Evolutionary conservation across 805 yeast species (phyloP).

Genomic region (Candida berthetii): DNA sequence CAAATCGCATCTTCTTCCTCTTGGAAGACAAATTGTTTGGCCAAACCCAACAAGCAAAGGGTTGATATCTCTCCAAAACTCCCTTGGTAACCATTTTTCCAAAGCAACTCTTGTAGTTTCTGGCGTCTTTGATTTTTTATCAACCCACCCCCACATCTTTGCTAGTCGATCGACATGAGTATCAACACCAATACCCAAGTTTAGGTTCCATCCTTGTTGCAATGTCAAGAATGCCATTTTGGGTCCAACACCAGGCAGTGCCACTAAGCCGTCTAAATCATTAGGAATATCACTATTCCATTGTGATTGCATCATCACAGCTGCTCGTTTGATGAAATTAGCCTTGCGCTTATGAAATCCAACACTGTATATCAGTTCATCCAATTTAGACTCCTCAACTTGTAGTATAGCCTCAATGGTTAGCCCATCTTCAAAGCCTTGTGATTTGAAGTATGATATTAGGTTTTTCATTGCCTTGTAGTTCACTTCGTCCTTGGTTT

Average conservation of each 20-base stretch:
- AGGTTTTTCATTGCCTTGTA: slow-evolving; percentile 62
- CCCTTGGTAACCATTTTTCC: slow-evolving; percentile 68
- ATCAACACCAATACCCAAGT: slow-evolving; percentile 88
- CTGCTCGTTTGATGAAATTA: slow-evolving; percentile 54
- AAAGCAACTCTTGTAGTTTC: slow-evolving; percentile 66
- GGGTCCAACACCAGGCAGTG: slow-evolving; percentile 91
- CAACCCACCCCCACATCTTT: slow-evolving; percentile 77
- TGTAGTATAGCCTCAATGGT: slow-evolving; percentile 47
- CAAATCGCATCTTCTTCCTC: slow-evolving; percentile 63
- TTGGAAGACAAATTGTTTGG: slow-evolving; percentile 76
- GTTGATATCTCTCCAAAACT: slow-evolving; percentile 79
- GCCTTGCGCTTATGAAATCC: slow-evolving; percentile 88
- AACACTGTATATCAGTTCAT: slow-evolving; percentile 63
- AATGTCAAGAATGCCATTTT: slow-evolving; percentile 85
- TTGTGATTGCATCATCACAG: slow-evolving; percentile 41
- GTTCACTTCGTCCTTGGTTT: slow-evolving; percentile 86
- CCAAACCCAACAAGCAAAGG: slow-evolving; percentile 92
- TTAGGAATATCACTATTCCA: slow-evolving; percentile 69
- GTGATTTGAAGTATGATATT: slow-evolving; percentile 37
- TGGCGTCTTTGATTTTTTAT: slow-evolving; percentile 48
- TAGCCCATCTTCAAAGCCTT: slow-evolving; percentile 44
- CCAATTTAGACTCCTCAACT: slow-evolving; percentile 52
- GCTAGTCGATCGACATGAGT: slow-evolving; percentile 82
- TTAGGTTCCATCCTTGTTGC: slow-evolving; percentile 77
- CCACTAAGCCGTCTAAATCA: slow-evolving; percentile 54